Evolutionary conservation across 2,329 filamentous ascomycete genomes (phyloP).

Genomic region (Didymellaceae sp.): DNA sequence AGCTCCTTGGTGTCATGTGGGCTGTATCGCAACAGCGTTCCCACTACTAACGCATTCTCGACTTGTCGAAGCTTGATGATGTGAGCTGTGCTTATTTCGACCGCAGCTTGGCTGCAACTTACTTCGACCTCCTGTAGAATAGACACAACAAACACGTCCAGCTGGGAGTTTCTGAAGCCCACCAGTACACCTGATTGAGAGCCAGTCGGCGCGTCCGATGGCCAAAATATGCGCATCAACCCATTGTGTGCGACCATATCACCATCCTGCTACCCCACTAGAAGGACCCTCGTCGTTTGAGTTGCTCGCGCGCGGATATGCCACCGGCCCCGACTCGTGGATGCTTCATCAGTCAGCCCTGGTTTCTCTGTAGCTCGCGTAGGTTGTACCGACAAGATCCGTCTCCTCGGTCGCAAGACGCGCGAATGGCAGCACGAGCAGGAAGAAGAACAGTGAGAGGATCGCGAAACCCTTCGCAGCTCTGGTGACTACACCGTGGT

Average conservation of each 20-base stretch:
- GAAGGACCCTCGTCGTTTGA: slow-evolving; percentile 93
- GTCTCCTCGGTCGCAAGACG: slow-evolving; percentile 82
- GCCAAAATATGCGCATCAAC: slow-evolving; percentile 98
- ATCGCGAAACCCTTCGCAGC: slow-evolving; percentile 84
- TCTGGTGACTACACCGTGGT: slow-evolving; percentile 93
- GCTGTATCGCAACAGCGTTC: slow-evolving; percentile 82
- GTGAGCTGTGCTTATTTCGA: slow-evolving; percentile 8
- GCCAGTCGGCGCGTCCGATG: slow-evolving; percentile 79
- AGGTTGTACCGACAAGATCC: slow-evolving; percentile 68
- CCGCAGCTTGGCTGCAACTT: slow-evolving; percentile 52
- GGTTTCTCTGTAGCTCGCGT: background rate
- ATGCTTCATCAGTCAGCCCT: slow-evolving; percentile 64
- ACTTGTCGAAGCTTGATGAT: slow-evolving; percentile 59
- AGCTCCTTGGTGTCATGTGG: slow-evolving; percentile 81
- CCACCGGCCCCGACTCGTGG: slow-evolving; percentile 78
- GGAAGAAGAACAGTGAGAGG: slow-evolving; percentile 82
- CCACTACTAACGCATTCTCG: slow-evolving; percentile 83
- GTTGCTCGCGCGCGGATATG: slow-evolving; percentile 93
- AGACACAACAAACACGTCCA: slow-evolving; percentile 89
- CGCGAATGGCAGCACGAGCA: slow-evolving; percentile 83
- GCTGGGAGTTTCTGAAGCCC: slow-evolving; percentile 91
- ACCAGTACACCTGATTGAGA: slow-evolving; percentile 83
- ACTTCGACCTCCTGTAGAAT: slow-evolving; percentile 90
- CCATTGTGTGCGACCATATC: slow-evolving; percentile 75
- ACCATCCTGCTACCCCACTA: slow-evolving; percentile 64